Conservation (phyloP, 352 stramenopile species). For the Globisporangium abappressorium region DNA sequence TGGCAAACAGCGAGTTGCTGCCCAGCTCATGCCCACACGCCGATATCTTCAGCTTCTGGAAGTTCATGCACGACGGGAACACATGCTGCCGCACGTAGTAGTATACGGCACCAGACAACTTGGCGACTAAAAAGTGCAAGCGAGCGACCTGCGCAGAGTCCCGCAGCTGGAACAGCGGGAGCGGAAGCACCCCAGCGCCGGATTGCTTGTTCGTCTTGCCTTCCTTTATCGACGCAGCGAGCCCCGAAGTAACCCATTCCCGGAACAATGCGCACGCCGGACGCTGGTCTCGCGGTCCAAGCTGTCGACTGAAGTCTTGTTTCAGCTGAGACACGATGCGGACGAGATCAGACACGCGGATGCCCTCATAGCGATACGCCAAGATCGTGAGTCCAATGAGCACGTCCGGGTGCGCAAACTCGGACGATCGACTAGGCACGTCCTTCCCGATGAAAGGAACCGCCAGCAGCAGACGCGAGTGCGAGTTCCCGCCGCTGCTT, state of each 20-base stretch:
- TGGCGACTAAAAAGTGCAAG: constrained; percentile 93
- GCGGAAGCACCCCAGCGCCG: constrained; percentile 75
- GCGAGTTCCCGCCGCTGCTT: constrained; percentile 87
- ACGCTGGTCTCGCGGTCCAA: constrained; percentile 78
- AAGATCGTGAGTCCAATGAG: constrained; percentile 91
- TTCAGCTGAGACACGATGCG: constrained; percentile 88
- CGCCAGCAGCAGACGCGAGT: constrained; percentile 94
- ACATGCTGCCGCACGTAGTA: constrained; percentile 98
- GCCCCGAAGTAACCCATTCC: constrained; percentile 61
- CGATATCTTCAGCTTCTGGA: constrained; percentile 98
- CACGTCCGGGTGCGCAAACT: constrained; percentile 99
- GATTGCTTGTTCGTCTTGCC: constrained; percentile 16
- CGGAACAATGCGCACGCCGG: constrained; percentile 76
- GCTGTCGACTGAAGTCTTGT: constrained; percentile 83
- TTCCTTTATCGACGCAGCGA: constrained; percentile 27
- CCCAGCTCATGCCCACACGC: constrained; percentile 99
- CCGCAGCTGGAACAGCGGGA: constrained; percentile 97
- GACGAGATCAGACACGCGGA: constrained; percentile 79
- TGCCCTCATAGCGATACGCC: constrained; percentile 90
- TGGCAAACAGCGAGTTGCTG: constrained; percentile 97
- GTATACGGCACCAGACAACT: constrained; percentile 93
- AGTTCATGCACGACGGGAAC: constrained; percentile 99
- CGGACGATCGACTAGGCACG: constrained; percentile 96
- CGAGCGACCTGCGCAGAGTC: constrained; percentile 95
- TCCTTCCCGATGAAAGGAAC: constrained; percentile 99